These are phyloP conservation scores for Neonectria coccinea DNA, from an alignment of 2,329 filamentous ascomycete species.

Conservation along the genomic window DNA sequence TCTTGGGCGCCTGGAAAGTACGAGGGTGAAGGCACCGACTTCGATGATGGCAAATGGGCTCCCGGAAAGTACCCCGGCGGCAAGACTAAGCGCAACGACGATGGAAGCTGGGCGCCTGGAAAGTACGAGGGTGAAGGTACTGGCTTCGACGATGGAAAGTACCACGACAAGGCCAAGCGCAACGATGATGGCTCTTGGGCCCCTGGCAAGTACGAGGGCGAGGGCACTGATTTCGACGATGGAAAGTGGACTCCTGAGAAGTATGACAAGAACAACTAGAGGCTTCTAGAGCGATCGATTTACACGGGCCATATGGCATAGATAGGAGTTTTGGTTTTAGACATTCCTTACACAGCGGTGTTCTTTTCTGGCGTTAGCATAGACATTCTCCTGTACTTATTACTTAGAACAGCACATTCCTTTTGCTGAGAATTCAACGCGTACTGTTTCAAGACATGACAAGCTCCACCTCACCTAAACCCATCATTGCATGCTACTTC, in stretches of 20 bases:
- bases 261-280: constrained; percentile 2
- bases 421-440: neutral
- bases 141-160: constrained; percentile 14
- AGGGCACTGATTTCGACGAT: constrained; percentile 7
- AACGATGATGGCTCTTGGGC: constrained; percentile 9
- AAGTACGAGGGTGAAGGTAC: constrained; percentile 30
- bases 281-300: neutral
- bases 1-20: constrained; percentile 13
- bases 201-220: constrained; percentile 18
- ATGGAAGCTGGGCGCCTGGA: constrained; percentile 12
- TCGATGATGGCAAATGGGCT: constrained; percentile 19
- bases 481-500: neutral
- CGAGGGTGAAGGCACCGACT: constrained; percentile 7
- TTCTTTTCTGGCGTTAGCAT: neutral
- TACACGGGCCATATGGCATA: neutral
- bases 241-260: constrained; percentile 9
- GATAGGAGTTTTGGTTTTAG: neutral
- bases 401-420: neutral
- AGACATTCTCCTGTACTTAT: neutral
- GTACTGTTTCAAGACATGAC: neutral
- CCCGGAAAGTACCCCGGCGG: neutral
- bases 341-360: neutral
- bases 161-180: constrained; percentile 19
- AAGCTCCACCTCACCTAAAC: neutral
- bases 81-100: neutral